Percentiles rank a stretch among this genome's conserved stretches.
Conservation (phyloP, 139 green algal genomes). For the Dunaliella sp. region DNA sequence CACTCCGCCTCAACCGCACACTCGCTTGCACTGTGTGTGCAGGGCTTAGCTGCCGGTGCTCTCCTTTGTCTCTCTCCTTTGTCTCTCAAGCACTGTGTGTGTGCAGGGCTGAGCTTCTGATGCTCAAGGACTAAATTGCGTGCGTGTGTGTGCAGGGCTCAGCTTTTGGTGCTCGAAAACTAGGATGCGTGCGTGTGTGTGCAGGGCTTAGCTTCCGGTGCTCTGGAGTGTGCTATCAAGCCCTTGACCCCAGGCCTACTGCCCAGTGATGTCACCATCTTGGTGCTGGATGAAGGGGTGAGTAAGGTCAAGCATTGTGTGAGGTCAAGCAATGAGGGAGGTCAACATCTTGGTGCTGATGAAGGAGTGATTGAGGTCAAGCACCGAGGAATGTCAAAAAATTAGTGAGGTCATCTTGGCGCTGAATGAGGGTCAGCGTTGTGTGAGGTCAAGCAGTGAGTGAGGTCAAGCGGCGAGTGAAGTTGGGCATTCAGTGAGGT, state of each 20-base stretch:
- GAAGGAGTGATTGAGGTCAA: no score
- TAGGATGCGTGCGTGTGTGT: neutral
- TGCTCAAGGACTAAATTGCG: neutral
- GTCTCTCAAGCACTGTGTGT: no score
- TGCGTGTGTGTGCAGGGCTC: neutral
- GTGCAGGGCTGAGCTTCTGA: neutral
- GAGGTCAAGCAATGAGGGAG: no score
- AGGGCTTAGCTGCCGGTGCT: neutral
- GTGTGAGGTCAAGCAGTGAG: no score
- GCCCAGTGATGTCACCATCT: conserved; percentile 5
- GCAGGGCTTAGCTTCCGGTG: neutral
- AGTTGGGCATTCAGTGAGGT: no score
- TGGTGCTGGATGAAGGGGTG: conserved; percentile 26
- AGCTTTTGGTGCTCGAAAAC: neutral
- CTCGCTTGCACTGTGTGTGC: neutral
- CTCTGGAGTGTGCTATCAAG: conserved; percentile 12
- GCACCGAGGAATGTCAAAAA: no score
- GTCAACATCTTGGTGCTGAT: no score
- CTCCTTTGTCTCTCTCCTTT: neutral
- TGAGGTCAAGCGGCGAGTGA: no score
- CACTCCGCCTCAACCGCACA: no score
- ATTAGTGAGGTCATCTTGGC: no score
- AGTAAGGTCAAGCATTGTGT: no score
- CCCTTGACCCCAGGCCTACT: neutral
- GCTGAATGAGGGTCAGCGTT: no score